These are phyloP conservation scores for Venturia carpophila DNA, from an alignment of 2,329 filamentous ascomycete genomes.

Conservation along the genomic window DNA sequence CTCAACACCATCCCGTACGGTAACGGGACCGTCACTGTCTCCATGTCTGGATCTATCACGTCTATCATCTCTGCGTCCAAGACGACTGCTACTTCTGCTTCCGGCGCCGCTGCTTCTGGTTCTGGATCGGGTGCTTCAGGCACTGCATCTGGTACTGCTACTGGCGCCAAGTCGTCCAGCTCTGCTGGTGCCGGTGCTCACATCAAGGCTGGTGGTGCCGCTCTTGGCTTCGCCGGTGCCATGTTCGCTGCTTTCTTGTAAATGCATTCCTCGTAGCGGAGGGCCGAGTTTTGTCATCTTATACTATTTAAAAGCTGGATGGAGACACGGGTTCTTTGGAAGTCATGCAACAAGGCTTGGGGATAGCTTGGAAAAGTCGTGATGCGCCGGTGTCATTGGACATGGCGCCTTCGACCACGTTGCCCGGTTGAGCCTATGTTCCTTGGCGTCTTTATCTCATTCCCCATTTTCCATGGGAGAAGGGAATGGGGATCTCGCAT, in stretches of 20 bases:
- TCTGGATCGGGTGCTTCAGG: neutral
- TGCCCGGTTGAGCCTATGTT: conserved; percentile 3
- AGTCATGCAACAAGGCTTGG: neutral
- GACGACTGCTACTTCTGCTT: conserved; percentile 20
- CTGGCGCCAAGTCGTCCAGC: conserved; percentile 7
- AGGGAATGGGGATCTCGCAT: neutral
- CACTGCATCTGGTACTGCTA: neutral
- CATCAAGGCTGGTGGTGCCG: conserved; percentile 28
- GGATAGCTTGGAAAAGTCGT: neutral
- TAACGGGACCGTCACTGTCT: conserved; percentile 25
- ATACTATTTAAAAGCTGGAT: neutral
- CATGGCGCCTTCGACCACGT: neutral
- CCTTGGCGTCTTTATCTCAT: neutral
- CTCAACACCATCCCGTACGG: conserved; percentile 24
- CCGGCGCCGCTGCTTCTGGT: conserved; percentile 20
- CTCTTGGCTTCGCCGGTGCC: conserved; percentile 31
- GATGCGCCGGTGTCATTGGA: neutral
- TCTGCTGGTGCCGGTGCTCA: conserved; percentile 22
- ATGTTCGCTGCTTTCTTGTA: conserved; percentile 32
- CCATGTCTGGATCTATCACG: conserved; percentile 26
- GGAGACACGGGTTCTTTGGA: no score
- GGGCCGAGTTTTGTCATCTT: neutral
- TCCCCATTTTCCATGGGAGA: neutral
- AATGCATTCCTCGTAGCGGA: neutral
- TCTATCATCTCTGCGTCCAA: conserved; percentile 24